Evolutionary conservation across 768 basidiomycete species (phyloP), one percentile per base, ranked within the genome.

Genomic region (Asterophora parasitica): DNA sequence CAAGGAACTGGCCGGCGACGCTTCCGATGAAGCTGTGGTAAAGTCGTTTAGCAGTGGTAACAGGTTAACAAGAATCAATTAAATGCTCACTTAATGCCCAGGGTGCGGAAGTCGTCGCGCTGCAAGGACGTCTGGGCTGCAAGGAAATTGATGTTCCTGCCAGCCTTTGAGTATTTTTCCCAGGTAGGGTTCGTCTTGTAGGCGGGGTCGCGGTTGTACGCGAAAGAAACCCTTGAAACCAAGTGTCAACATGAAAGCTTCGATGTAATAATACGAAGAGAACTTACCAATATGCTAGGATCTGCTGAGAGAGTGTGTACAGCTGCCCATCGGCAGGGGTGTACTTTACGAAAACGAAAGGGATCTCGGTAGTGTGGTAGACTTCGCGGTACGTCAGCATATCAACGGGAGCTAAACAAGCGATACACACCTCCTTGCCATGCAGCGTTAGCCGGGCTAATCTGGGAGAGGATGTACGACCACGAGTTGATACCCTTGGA

Each of bases 291-390:
- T 58, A 58, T 9, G 54, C 51, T 6, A 46, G 50, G 17, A 58
- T 20, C 32, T 58, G 48, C 36, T 53, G 31, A n/a, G 56, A 35
- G 27, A 58, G 34, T 16, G 51, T 49, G 15, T 55, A 55, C 3
- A 50, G 19, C 8, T 34, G 4, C 8, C 44, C 49, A 17, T 58
- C 53, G 1, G 51, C 48, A 9, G 54, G 51, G 3, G 45, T 40
- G 27, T 55, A 52, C 43, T 58, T 51, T 51, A 55, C 55, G 36
- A 58, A 55, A 30, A 58, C 49, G 19, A 50, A 58, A 15, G 56
- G 56, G 11, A 55, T 58, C 35, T 58, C 56, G 26, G 47, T 43
- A 19, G 56, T 58, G 39, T 58, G 56, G 15, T 46, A 49, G 13
- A 53, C 56, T 58, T 34, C 1, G 19, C 9, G n/a, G 13, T 35